Base-by-base conservation (phyloP, 371 early-diverging fungal species). In the Dinochytrium kinnereticum region DNA sequence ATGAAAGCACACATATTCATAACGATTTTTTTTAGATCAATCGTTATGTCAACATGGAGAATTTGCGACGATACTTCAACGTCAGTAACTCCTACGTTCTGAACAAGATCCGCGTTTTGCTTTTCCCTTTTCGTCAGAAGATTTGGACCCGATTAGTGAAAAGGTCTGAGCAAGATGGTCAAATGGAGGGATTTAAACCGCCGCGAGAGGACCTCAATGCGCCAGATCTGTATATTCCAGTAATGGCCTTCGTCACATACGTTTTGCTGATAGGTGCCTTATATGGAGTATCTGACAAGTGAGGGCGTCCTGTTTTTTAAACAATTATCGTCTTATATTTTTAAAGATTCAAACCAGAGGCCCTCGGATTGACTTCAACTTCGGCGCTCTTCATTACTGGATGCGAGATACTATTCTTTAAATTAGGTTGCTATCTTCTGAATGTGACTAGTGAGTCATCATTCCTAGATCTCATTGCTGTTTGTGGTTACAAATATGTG, bases 201-300 rank as follows among this genome's bases (percentile, higher is more conserved):
- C 95, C 97, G 13, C 85, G 96, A 65, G 94, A 95, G 69, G 96
- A 98, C 78, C 81, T 95, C 49, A 96, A 96, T 77, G 92, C 98
- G 0, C 98, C 99, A 5, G 99, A 99, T 82, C 84, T 99, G 73
- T 99, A 99, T 83, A 97, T 99, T 55, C 99, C 79, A 81, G 92
- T 92, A 38, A 98, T 98, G 98, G 91, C 94, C 1, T 87, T 98
- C 66, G 94, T 97, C 30, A 95, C 98, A 2, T 98, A 99, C 79
- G 90, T 98, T 31, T 85, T 99, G 31, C 78, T 95, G 36, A 91
- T 94, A 67, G 98, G 96, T 21, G 77, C 97, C 70, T 83, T 86
- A 64, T 86, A 87, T 70, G 97, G 93, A 26, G 44, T 44, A 2
- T 5, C 66, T 2, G 49, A 66, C 3, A 66, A 40, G 66, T 66